phyloP scores from a whole-genome alignment of 495 filamentous ascomycete genomes.

The Penicillium canescens region DNA sequence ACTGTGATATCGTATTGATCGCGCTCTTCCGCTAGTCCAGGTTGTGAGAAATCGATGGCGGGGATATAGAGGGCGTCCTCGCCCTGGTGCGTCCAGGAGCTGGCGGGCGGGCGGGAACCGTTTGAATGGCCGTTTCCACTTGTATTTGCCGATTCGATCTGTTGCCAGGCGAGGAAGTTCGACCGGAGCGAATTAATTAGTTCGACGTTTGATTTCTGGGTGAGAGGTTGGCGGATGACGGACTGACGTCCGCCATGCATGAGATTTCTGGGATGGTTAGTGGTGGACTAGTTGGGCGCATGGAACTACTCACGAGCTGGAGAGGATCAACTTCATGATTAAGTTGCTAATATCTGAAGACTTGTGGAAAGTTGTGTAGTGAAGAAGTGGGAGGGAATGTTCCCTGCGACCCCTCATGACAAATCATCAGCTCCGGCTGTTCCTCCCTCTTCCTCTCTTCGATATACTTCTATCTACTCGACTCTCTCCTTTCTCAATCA shows the following conservation, averaged over 20 bases:
- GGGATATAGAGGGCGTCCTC: slow-evolving; percentile 71
- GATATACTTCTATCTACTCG: neutral
- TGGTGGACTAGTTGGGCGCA: slow-evolving; percentile 4
- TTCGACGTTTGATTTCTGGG: slow-evolving; percentile 83
- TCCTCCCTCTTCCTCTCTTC: slow-evolving; percentile 1
- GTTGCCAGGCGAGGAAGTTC: slow-evolving; percentile 73
- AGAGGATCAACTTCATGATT: slow-evolving; percentile 78
- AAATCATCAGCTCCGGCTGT: slow-evolving; percentile 13
- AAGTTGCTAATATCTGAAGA: slow-evolving; percentile 6
- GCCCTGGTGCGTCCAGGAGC: slow-evolving; percentile 64
- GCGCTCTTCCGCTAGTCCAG: slow-evolving; percentile 73
- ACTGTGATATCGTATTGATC: slow-evolving; percentile 88
- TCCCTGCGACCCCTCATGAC: slow-evolving; percentile 17
- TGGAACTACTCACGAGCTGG: slow-evolving; percentile 68
- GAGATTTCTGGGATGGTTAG: slow-evolving; percentile 66
- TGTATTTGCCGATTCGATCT: slow-evolving; percentile 42
- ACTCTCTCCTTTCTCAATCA: slow-evolving; percentile 26
- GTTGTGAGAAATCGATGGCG: slow-evolving; percentile 67
- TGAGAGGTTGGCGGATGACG: slow-evolving; percentile 72
- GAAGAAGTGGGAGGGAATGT: neutral
- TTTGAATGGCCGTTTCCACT: slow-evolving; percentile 11
- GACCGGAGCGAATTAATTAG: slow-evolving; percentile 80
- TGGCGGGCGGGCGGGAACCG: slow-evolving; percentile 9
- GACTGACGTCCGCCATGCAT: slow-evolving; percentile 72
- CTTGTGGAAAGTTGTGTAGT: neutral